These are phyloP conservation scores for Venturiaceae sp. DNA, from an alignment of 2,329 filamentous ascomycete genomes.

Conservation along the genomic window DNA sequence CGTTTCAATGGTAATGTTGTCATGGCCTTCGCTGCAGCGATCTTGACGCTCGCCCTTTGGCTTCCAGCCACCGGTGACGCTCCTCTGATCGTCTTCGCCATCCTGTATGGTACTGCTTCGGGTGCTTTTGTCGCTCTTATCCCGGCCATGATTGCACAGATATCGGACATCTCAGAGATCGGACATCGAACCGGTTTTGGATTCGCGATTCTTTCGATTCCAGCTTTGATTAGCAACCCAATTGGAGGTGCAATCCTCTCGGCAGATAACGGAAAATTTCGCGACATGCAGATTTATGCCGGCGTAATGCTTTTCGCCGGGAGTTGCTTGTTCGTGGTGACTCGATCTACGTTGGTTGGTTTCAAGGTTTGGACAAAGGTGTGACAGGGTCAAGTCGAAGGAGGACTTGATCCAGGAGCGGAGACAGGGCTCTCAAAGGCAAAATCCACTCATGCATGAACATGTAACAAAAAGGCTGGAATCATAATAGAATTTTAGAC, in stretches of 20 bases:
- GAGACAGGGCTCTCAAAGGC: too few species aligned
- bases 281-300: conserved; percentile 1
- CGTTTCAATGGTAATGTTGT: conserved; percentile 75
- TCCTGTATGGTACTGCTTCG: conserved; percentile 72
- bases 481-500: too few species aligned
- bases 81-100: conserved; percentile 50
- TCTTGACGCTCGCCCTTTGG: conserved; percentile 61
- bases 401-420: too few species aligned
- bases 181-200: conserved; percentile 57
- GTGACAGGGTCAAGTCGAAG: too few species aligned
- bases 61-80: conserved; percentile 57
- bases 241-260: conserved; percentile 45
- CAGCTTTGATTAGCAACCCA: conserved; percentile 56
- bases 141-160: conserved; percentile 72
- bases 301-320: not conserved
- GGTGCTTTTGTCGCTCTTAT: conserved; percentile 74
- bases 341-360: not conserved
- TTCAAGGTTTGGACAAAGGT: not conserved
- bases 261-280: not conserved
- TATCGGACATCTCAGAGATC: conserved; percentile 59
- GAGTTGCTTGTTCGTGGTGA: not conserved
- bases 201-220: conserved; percentile 53
- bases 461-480: too few species aligned
- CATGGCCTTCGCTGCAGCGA: conserved; percentile 24
- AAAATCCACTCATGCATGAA: too few species aligned